A percentile compares a stretch with the other conserved stretches of the same genome.
Evolutionary conservation across 2,329 filamentous ascomycete species (phyloP).

Genomic region (Alternaria brassicicola): DNA sequence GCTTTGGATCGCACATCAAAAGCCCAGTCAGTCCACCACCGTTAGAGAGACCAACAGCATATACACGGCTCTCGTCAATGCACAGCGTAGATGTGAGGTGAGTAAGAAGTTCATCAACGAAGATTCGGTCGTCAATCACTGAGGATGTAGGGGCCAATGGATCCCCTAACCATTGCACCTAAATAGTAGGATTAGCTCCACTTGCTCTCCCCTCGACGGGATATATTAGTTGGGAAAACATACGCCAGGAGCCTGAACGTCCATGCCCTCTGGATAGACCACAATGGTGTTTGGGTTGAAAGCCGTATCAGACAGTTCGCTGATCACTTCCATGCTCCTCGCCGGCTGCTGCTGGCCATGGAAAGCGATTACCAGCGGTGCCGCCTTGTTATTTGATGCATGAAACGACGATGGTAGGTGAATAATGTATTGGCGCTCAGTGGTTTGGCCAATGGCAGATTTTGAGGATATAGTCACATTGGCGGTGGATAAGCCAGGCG

Average conservation of each 20-base stretch:
- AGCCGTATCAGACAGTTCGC: conserved; percentile 23
- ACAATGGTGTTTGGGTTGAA: conserved; percentile 27
- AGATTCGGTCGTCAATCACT: conserved; percentile 52
- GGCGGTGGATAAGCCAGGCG: conserved; percentile 23
- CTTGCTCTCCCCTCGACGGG: not conserved
- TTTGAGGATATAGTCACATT: conserved; percentile 28
- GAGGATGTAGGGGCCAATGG: conserved; percentile 39
- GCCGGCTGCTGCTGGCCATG: conserved; percentile 29
- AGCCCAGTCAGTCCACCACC: conserved; percentile 59
- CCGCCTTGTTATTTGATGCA: conserved; percentile 18
- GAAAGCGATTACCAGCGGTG: conserved; percentile 27
- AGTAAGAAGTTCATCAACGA: conserved; percentile 50
- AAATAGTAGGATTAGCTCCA: not conserved
- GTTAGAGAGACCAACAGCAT: conserved; percentile 59
- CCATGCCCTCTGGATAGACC: conserved; percentile 30
- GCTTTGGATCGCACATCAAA: conserved; percentile 52
- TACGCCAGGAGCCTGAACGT: conserved; percentile 27
- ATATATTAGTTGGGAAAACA: not conserved
- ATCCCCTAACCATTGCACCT: conserved; percentile 51
- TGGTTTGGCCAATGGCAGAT: conserved; percentile 20
- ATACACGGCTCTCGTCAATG: conserved; percentile 52
- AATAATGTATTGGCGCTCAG: conserved; percentile 23
- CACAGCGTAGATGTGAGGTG: conserved; percentile 50
- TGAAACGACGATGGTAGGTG: conserved; percentile 24
- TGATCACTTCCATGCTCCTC: conserved; percentile 28